Evolutionary conservation across 305 asterid species (phyloP).

Genomic region (Solanum hybrid): DNA sequence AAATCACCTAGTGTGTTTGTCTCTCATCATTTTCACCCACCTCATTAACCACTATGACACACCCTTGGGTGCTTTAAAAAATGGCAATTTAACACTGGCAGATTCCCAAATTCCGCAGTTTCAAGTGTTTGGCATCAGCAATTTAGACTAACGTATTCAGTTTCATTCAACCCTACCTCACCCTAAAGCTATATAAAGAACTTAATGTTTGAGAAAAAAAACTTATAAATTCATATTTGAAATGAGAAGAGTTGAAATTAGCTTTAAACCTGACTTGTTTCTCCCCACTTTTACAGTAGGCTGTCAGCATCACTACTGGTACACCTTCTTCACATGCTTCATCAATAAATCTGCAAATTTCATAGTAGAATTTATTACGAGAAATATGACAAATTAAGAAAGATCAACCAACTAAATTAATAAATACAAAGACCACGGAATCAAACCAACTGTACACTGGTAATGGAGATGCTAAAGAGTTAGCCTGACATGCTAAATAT

Average conservation of each 20-base stretch:
- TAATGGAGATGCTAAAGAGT: not conserved
- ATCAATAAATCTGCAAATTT: conserved; percentile 56
- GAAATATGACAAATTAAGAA: not conserved
- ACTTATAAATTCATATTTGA: not conserved
- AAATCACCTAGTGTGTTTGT: not conserved
- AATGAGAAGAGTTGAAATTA: not conserved
- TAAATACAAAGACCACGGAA: not conserved
- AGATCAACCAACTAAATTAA: not conserved
- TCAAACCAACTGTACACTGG: not conserved
- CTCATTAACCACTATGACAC: not conserved
- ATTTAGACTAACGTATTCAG: not conserved
- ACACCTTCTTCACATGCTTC: conserved; percentile 53
- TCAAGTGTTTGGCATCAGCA: not conserved
- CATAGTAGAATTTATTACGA: not conserved
- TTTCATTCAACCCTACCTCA: not conserved
- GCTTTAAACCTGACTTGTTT: conserved; percentile 60
- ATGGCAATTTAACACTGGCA: not conserved
- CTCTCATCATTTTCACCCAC: not conserved
- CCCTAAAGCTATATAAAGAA: not conserved
- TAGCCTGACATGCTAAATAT: not conserved
- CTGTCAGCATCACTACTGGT: conserved; percentile 56
- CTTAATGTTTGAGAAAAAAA: not conserved
- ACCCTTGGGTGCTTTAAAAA: not conserved
- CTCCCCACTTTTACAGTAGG: conserved; percentile 57
- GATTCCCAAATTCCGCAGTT: not conserved